These are phyloP conservation scores for Plasmodium falciparum DNA, from an alignment of 169 alveolate genomes.

Conservation along the genomic window DNA sequence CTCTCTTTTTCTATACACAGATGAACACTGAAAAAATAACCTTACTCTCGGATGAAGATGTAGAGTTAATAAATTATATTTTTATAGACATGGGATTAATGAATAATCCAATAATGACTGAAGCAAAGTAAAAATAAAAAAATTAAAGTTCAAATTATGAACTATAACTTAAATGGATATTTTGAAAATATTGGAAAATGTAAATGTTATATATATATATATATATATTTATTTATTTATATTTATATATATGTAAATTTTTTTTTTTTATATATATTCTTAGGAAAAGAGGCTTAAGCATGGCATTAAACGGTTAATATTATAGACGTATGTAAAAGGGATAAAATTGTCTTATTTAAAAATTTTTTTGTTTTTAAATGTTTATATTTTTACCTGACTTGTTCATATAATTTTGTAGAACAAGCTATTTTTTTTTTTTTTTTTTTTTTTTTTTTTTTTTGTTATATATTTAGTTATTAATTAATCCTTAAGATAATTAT, in stretches of 20 bases:
- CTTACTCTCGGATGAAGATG: constrained; percentile 63
- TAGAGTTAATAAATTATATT: constrained; percentile 66
- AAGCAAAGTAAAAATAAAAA: constrained; percentile 46
- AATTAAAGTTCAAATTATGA: not conserved
- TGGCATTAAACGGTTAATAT: constrained; percentile 14
- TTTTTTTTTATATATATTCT: not conserved
- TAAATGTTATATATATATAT: too few species aligned
- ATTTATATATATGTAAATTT: too few species aligned
- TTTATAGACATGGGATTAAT: constrained; percentile 74
- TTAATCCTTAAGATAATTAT: too few species aligned
- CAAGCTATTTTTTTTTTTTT: too few species aligned
- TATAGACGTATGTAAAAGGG: too few species aligned
- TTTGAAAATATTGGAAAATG: not conserved
- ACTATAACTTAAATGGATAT: not conserved
- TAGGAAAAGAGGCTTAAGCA: constrained; percentile 55
- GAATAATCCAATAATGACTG: constrained; percentile 56
- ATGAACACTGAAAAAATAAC: constrained; percentile 34
- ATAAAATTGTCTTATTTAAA: too few species aligned
- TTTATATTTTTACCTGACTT: constrained; percentile 6
- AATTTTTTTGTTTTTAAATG: too few species aligned
- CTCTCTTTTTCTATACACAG: not conserved
- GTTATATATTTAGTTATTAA: too few species aligned
- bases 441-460: too few species aligned
- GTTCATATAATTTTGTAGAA: not conserved
- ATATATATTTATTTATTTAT: not conserved